phyloP scores from a whole-genome alignment of 441 rosid species.

The Bruguiera hainesii region DNA sequence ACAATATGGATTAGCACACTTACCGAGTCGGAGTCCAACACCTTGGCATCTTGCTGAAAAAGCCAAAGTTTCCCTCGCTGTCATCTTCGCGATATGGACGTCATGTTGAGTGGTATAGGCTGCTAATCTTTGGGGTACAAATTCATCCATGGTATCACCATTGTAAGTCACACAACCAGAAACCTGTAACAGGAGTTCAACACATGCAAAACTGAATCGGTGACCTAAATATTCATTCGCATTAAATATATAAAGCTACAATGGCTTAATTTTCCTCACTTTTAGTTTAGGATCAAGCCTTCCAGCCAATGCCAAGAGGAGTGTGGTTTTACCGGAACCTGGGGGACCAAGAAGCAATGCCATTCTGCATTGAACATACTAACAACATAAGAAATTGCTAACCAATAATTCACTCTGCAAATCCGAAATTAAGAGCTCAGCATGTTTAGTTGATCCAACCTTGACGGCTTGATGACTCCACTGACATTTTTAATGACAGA shows the following conservation, averaged over 20 bases:
- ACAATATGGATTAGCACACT: no score
- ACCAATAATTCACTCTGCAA: no score
- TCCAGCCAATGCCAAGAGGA: constrained; percentile 27
- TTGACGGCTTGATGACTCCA: constrained; percentile 64
- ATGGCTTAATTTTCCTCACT: background rate
- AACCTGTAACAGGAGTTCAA: constrained; percentile 4
- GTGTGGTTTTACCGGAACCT: constrained; percentile 25
- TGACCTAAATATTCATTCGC: background rate
- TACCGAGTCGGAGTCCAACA: constrained; percentile 25
- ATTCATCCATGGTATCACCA: constrained; percentile 23
- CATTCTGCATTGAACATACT: constrained; percentile 29
- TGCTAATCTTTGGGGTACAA: constrained; percentile 25
- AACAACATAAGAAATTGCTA: no score
- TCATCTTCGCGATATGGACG: constrained; percentile 26
- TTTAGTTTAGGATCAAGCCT: constrained; percentile 14
- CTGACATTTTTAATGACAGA: constrained; percentile 56
- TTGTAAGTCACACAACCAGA: constrained; percentile 27
- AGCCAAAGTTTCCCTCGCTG: constrained; percentile 28
- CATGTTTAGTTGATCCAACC: constrained; percentile 22
- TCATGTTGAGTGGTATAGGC: constrained; percentile 28
- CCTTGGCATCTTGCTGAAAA: constrained; percentile 28
- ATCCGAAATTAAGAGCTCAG: no score
- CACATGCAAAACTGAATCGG: background rate
- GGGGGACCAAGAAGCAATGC: constrained; percentile 42
- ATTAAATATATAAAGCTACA: background rate